A percentile compares a stretch with the other conserved stretches of the same genome.
These are phyloP conservation scores for Triticum monococcum DNA, from an alignment of 176 grass and related monocot species.

Conservation along the genomic window DNA sequence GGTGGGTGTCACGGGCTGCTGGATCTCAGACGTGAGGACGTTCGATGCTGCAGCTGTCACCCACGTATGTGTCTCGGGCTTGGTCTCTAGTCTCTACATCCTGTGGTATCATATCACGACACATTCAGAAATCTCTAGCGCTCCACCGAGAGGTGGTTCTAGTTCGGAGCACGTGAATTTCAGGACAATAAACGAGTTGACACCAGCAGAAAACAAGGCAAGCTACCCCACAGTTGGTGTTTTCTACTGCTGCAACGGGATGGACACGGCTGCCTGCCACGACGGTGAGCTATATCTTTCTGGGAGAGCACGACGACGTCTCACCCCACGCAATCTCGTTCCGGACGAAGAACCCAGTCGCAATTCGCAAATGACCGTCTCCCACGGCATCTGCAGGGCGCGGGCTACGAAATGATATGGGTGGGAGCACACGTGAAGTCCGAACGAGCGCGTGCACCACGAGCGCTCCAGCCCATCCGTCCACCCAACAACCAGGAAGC, in stretches of 20 bases:
- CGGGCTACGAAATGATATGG: neutral
- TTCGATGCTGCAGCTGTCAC: neutral
- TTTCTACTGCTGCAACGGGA: neutral
- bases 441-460: constrained; percentile 22
- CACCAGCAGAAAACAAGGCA: neutral
- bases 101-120: no score
- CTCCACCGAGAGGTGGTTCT: no score
- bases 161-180: no score
- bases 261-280: no score
- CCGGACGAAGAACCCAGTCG: neutral
- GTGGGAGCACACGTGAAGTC: constrained; percentile 29
- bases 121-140: no score
- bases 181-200: no score
- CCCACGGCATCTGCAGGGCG: neutral
- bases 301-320: neutral
- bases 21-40: neutral
- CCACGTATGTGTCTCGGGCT: neutral
- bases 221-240: neutral
- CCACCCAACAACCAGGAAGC: constrained; percentile 13
- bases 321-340: neutral
- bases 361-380: no score
- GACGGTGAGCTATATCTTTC: no score
- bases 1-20: neutral
- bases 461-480: neutral
- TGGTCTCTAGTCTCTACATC: no score